A percentile compares a stretch with the other conserved stretches of the same genome.
phyloP scores from a whole-genome alignment of 495 filamentous ascomycete species.

The Bacidia rubella region DNA sequence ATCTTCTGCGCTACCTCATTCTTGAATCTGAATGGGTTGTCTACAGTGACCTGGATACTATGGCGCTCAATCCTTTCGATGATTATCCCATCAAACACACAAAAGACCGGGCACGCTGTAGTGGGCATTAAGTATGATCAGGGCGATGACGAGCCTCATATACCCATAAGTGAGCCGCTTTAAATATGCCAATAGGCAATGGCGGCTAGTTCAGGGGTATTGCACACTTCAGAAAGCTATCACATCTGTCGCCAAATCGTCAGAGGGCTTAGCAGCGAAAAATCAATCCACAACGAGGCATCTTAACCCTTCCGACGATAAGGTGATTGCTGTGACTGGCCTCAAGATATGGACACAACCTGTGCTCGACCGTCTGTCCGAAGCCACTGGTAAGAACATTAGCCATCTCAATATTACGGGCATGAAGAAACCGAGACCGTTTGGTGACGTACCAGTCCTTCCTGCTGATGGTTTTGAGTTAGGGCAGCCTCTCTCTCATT shows the following conservation, averaged over 20 bases:
- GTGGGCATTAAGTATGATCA: slow-evolving; percentile 31
- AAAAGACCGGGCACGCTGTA: slow-evolving; percentile 23
- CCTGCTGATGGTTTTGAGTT: slow-evolving; percentile 29
- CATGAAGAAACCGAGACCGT: neutral
- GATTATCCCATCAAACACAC: slow-evolving; percentile 37
- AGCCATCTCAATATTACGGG: slow-evolving; percentile 3
- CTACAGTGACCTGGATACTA: slow-evolving; percentile 45
- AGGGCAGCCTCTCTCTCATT: slow-evolving; percentile 5
- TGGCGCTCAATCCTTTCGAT: slow-evolving; percentile 31
- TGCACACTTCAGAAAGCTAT: slow-evolving; percentile 17
- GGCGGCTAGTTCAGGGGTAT: slow-evolving; percentile 5
- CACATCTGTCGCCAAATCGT: slow-evolving; percentile 19
- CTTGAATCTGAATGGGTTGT: slow-evolving; percentile 43
- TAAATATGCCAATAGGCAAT: slow-evolving; percentile 12
- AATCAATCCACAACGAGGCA: slow-evolving; percentile 20
- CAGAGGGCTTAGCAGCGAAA: slow-evolving; percentile 20
- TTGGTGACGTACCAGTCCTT: slow-evolving; percentile 23
- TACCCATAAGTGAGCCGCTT: neutral
- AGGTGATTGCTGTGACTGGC: slow-evolving; percentile 28
- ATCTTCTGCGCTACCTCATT: slow-evolving; percentile 44
- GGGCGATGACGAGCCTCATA: neutral
- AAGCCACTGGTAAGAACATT: slow-evolving; percentile 10
- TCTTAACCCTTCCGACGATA: slow-evolving; percentile 13
- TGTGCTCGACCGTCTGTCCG: slow-evolving; percentile 23
- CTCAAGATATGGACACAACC: slow-evolving; percentile 28